Evolutionary conservation across 352 stramenopile species (phyloP), one percentile per base, ranked within the genome.

Genomic region (Globisporangium megalacanthum): DNA sequence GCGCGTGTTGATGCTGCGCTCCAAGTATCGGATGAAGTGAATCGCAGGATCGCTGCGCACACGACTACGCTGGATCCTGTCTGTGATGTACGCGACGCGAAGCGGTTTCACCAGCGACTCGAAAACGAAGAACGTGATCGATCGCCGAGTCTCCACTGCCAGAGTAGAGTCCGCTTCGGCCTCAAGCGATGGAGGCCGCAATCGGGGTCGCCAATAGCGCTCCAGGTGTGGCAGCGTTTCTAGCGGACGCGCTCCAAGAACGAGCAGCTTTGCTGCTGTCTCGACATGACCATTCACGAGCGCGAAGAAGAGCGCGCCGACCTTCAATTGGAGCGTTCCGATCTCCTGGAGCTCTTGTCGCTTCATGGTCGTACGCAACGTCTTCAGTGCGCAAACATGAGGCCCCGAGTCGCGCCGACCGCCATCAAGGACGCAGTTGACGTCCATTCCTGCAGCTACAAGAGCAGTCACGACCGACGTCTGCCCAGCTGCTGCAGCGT

Each of bases 221-320:
- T 70, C 73, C 13, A 46, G 36, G 41, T 78, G 60, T 9, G 73
- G 75, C 10, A 88, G 54, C 13, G 68, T 70, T 17, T 80, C 65
- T 35, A 85, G 58, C 41, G 74, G 67, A n/a, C 74, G 58, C 6
- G 75, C 70, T 39, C 75, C 78, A 6, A 88, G 45, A 7, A 86
- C 78, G 8, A 88, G 57, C 19, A 88, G 65, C 35, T 80, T 79
- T 19, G 72, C 64, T 54, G 74, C 75, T 13, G 78, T 88, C 41
- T 86, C 57, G 8, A 68, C 49, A 44, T 88, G 75, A 1, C 78
- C 78, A 42, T 85, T 59, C 13, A 73, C 68, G 9, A 88, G 70
- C 11, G 78, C 72, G 45, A 75, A 88, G 54, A 66, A 84, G 15
- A 88, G 48, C 19, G 75, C 61, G 2, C 75, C 75, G 35, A 49